phyloP scores from a whole-genome alignment of 2,329 filamentous ascomycete species.

The Beauveria sp. region DNA sequence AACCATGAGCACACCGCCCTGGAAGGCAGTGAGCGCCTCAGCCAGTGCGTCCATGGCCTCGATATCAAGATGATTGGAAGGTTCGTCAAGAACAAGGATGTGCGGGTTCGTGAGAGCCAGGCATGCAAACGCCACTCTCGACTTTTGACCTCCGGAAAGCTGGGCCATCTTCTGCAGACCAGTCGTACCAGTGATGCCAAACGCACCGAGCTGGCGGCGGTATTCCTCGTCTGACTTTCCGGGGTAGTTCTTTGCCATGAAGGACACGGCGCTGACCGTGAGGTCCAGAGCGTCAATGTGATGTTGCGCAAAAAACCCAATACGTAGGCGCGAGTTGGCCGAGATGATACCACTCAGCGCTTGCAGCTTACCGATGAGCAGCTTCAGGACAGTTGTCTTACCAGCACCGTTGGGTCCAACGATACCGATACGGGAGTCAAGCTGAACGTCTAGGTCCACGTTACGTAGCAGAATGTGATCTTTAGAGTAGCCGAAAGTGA shows the following conservation, averaged over 20 bases:
- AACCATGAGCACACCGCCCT: constrained; percentile 96
- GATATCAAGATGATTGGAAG: constrained; percentile 97
- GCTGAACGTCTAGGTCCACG: constrained; percentile 92
- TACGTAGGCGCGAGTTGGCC: constrained; percentile 75
- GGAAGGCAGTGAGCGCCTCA: constrained; percentile 73
- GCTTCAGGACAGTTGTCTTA: constrained; percentile 96
- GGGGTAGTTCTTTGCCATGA: constrained; percentile 90
- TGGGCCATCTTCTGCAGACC: constrained; percentile 93
- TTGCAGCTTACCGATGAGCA: constrained; percentile 81
- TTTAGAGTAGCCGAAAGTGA: constrained; percentile 78
- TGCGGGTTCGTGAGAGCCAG: constrained; percentile 89
- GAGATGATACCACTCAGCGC: constrained; percentile 77
- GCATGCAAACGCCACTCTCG: constrained; percentile 96
- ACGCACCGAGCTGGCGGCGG: constrained; percentile 85
- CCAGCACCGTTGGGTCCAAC: constrained; percentile 98
- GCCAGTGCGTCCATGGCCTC: constrained; percentile 97
- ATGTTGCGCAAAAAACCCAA: constrained; percentile 97
- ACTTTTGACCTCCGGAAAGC: constrained; percentile 95
- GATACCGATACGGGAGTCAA: constrained; percentile 96
- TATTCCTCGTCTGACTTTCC: constrained; percentile 95
- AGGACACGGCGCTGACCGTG: constrained; percentile 79
- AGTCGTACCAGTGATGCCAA: constrained; percentile 86
- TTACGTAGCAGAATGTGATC: constrained; percentile 75
- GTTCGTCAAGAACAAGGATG: constrained; percentile 95
- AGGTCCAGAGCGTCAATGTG: constrained; percentile 95